Evolutionary conservation across 129 eudicot genomes (phyloP).

Genomic region (Lonicera japonica): DNA sequence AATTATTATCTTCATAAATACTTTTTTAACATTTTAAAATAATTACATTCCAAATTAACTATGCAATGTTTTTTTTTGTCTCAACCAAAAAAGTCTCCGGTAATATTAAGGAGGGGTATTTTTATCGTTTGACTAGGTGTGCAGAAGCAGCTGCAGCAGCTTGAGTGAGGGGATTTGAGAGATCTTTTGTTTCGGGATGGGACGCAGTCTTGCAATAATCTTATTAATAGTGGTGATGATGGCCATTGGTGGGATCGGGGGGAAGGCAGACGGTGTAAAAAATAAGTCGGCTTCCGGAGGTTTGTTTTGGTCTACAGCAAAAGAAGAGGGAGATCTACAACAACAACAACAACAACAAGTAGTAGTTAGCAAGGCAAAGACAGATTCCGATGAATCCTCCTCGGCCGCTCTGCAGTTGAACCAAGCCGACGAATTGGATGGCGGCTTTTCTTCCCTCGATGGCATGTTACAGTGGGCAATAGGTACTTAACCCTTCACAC

Average conservation of each 20-base stretch:
- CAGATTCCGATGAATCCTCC: slow-evolving; percentile 42
- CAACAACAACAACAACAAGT: too few species aligned
- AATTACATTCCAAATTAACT: too few species aligned
- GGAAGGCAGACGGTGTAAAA: slow-evolving; percentile 35
- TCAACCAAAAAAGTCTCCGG: too few species aligned
- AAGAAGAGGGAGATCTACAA: slow-evolving; percentile 50
- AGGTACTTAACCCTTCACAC: slow-evolving; percentile 29
- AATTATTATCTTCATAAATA: too few species aligned
- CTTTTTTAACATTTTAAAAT: too few species aligned
- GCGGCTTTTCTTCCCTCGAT: slow-evolving; percentile 88
- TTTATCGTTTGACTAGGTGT: too few species aligned
- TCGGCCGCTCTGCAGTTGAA: slow-evolving; percentile 21
- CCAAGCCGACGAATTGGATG: slow-evolving; percentile 57
- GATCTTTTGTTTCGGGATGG: too few species aligned
- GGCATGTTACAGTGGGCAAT: slow-evolving; percentile 98
- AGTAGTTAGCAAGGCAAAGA: slow-evolving; percentile 19
- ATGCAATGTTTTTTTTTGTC: too few species aligned
- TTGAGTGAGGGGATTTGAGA: too few species aligned
- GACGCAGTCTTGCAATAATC: too few species aligned
- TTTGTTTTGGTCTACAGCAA: slow-evolving; percentile 43
- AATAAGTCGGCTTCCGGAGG: slow-evolving; percentile 40
- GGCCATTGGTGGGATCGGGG: slow-evolving; percentile 15
- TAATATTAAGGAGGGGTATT: too few species aligned
- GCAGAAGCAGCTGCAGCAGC: too few species aligned
- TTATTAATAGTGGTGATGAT: slow-evolving; percentile 6